Evolutionary conservation across 495 filamentous ascomycete species (phyloP).

Genomic region (Penicillium longicatenatum): DNA sequence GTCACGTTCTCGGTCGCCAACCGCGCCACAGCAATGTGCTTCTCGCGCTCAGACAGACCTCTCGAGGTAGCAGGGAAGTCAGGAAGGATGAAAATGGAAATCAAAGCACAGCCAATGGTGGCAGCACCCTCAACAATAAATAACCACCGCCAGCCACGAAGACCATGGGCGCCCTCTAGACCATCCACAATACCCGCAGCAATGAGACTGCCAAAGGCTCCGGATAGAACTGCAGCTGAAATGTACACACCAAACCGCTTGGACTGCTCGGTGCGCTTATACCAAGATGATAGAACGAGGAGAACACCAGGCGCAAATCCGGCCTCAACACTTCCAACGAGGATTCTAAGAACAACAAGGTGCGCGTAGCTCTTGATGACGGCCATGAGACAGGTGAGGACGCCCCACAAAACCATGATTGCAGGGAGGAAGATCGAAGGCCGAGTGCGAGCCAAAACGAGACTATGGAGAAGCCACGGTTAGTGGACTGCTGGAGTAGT

Average conservation of each 20-base stretch:
- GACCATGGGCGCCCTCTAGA: slow-evolving; percentile 49
- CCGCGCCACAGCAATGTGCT: slow-evolving; percentile 25
- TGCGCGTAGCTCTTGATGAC: slow-evolving; percentile 44
- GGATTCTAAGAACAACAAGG: slow-evolving; percentile 38
- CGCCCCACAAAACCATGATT: slow-evolving; percentile 47
- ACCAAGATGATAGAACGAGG: slow-evolving; percentile 53
- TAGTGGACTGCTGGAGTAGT: neutral
- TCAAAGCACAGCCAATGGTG: slow-evolving; percentile 40
- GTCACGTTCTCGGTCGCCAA: slow-evolving; percentile 22
- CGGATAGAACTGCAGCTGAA: slow-evolving; percentile 48
- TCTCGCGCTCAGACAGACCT: slow-evolving; percentile 26
- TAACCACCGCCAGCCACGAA: slow-evolving; percentile 67
- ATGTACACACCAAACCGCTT: slow-evolving; percentile 53
- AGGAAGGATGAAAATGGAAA: slow-evolving; percentile 30
- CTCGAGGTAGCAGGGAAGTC: slow-evolving; percentile 34
- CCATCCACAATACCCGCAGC: slow-evolving; percentile 41
- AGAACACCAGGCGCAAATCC: slow-evolving; percentile 48
- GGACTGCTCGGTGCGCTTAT: slow-evolving; percentile 51
- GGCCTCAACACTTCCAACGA: slow-evolving; percentile 44
- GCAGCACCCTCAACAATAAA: slow-evolving; percentile 70
- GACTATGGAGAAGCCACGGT: slow-evolving; percentile 23
- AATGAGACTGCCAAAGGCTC: slow-evolving; percentile 54
- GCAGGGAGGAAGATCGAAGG: slow-evolving; percentile 48
- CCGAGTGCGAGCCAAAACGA: slow-evolving; percentile 39
- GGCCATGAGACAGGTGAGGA: slow-evolving; percentile 42